A percentile compares a stretch with the other conserved stretches of the same genome.
phyloP scores from a whole-genome alignment of 768 basidiomycete species.

The Mycena amicta region DNA sequence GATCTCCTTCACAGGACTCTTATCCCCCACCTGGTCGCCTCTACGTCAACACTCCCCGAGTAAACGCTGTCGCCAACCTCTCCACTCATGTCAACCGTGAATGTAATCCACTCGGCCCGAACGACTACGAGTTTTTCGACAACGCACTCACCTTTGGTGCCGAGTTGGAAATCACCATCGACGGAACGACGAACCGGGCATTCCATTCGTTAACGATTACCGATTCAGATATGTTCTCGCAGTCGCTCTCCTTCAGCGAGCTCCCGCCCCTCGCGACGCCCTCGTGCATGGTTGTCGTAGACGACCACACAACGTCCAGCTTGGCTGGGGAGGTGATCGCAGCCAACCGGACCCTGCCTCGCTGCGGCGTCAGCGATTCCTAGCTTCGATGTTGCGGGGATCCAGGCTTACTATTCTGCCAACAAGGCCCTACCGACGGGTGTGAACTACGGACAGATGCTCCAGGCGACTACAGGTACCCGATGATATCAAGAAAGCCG shows the following conservation, averaged over 20 bases:
- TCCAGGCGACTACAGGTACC: conserved; percentile 9
- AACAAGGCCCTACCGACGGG: conserved; percentile 9
- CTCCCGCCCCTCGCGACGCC: conserved; percentile 4
- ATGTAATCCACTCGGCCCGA: conserved; percentile 2
- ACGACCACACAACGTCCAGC: not conserved
- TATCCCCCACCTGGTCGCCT: conserved; percentile 2
- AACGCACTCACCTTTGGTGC: conserved; percentile 11
- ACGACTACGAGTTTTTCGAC: conserved; percentile 7
- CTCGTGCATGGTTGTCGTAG: conserved; percentile 8
- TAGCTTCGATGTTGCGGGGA: conserved; percentile 9
- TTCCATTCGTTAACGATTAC: not conserved
- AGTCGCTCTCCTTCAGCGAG: conserved; percentile 1
- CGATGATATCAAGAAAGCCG: conserved; percentile 4
- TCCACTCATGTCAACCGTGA: not conserved
- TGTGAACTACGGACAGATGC: conserved; percentile 15
- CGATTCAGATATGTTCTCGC: not conserved
- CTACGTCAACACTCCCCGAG: conserved; percentile 6
- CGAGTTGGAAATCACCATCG: conserved; percentile 11
- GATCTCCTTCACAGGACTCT: too few species aligned
- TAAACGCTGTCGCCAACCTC: conserved; percentile 2
- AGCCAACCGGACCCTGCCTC: conserved; percentile 6
- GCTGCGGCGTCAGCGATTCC: conserved; percentile 7
- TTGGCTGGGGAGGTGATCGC: conserved; percentile 4
- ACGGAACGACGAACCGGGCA: not conserved
- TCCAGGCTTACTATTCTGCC: conserved; percentile 11